Evolutionary conservation across 805 yeast genomes (phyloP).

Genomic region (Starmerella stellata): DNA sequence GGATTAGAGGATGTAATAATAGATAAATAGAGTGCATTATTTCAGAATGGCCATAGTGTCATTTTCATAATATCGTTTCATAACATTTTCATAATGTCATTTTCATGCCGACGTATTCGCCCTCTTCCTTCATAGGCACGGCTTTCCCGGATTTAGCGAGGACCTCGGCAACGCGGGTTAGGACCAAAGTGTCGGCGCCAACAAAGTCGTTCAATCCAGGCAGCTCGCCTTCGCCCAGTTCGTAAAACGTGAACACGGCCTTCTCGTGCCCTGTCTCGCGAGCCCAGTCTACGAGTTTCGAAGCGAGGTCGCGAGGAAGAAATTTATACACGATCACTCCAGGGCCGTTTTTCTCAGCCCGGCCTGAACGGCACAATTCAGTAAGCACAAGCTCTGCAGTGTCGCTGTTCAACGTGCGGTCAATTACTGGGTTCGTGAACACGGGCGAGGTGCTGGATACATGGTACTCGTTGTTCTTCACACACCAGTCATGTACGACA

Average conservation of each 20-base stretch:
- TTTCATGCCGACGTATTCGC: slow-evolving; percentile 60
- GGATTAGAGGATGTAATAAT: too few relatives aligned
- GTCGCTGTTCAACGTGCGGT: slow-evolving; percentile 32
- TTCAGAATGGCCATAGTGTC: too few relatives aligned
- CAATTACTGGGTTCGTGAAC: slow-evolving; percentile 22
- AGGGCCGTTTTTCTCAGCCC: neutral
- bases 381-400: slow-evolving; percentile 26
- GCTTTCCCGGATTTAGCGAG: slow-evolving; percentile 56
- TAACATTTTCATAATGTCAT: slow-evolving; percentile 8
- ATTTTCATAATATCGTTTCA: too few relatives aligned
- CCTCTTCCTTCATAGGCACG: slow-evolving; percentile 47
- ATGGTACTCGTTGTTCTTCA: slow-evolving; percentile 36
- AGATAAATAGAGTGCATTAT: too few relatives aligned
- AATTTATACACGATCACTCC: slow-evolving; percentile 44
- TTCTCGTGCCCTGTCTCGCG: slow-evolving; percentile 64
- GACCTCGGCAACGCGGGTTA: slow-evolving; percentile 37
- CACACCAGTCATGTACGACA: slow-evolving; percentile 44
- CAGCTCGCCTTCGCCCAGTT: slow-evolving; percentile 50
- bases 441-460: slow-evolving; percentile 22
- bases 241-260: slow-evolving; percentile 64
- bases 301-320: slow-evolving; percentile 49
- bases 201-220: slow-evolving; percentile 48
- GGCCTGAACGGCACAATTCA: neutral
- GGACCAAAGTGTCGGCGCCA: slow-evolving; percentile 39
- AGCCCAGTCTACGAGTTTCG: slow-evolving; percentile 46